Evolutionary conservation across 2,329 filamentous ascomycete genomes (phyloP), one percentile per base, ranked within the genome.

Genomic region (Endocalyx cinctus): DNA sequence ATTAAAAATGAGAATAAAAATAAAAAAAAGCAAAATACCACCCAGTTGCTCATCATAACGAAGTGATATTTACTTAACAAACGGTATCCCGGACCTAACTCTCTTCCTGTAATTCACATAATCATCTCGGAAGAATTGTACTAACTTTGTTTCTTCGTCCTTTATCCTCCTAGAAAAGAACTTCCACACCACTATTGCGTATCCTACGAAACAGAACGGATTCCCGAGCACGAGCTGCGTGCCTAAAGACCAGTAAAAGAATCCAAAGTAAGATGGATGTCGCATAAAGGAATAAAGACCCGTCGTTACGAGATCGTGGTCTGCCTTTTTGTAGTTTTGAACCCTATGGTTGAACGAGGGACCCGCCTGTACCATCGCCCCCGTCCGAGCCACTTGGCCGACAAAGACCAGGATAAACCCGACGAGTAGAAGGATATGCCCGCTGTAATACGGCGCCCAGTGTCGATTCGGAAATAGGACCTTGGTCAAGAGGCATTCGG

Each of bases 221-320:
- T 98, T 98, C 13, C 90, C 90, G 43, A 96, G 70, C 34, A 94
- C 78, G 27, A 97, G 55, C 68, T 98, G 92, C 10, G 89, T 95
- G 5, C 92, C 92, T n/a, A 97, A 54, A 0, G 86, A 87, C 90
- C 90, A 98, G 80, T 88, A 97, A 62, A 95, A 98, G 67, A 96
- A 98, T 4, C 90, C 92, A 66, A 97, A 96, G 63, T 98, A 98
- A 38, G 84, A 84, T 10, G 92, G 92, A 60, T 98, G 92, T 16
- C 92, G 70, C 33, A 94, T 66, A 27, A 74, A 59, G 6, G 67
- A 66, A 59, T 97, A 98, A 20, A 97, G 66, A 1, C 92, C 92
- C 17, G 68, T 69, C 0, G 84, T 94, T 3, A 98, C 85, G n/a
- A 98, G 72, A 29, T 70, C 69, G 59, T 98, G 92, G 2, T 77